These are phyloP conservation scores for Mercurialis annua DNA, from an alignment of 345 rosid genomes.

Conservation along the genomic window DNA sequence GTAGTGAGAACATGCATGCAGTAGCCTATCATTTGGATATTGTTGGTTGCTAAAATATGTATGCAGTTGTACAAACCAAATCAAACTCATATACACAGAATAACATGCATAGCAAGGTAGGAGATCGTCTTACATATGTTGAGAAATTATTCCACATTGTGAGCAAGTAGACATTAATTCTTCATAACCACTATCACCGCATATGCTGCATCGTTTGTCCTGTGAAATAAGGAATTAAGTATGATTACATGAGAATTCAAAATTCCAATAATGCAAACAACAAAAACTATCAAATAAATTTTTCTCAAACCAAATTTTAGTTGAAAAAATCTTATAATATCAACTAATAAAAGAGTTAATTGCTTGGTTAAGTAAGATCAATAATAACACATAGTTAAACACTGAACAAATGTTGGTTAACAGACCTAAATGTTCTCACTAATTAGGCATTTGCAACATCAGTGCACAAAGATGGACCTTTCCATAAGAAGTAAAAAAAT, in stretches of 20 bases:
- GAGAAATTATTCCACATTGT: constrained; percentile 31
- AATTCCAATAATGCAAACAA: not conserved
- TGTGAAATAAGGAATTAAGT: constrained; percentile 15
- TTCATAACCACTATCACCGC: constrained; percentile 41
- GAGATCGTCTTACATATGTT: constrained; percentile 47
- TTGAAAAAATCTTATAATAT: too few relatives aligned
- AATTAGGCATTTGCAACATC: too few relatives aligned
- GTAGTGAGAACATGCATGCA: too few relatives aligned
- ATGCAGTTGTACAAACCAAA: not conserved
- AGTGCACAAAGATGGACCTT: too few relatives aligned
- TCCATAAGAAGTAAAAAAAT: too few relatives aligned
- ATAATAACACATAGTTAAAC: too few relatives aligned
- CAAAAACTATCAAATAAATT: too few relatives aligned
- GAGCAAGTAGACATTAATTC: constrained; percentile 37
- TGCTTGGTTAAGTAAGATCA: too few relatives aligned
- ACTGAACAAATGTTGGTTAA: too few relatives aligned
- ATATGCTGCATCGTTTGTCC: constrained; percentile 37
- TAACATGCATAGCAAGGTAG: constrained; percentile 7
- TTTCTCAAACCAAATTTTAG: too few relatives aligned
- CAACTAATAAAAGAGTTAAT: too few relatives aligned
- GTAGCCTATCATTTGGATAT: not conserved
- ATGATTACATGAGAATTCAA: not conserved
- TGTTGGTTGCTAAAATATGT: not conserved
- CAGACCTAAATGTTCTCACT: too few relatives aligned
- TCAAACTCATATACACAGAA: constrained; percentile 3